Evolutionary conservation across 2,329 filamentous ascomycete species (phyloP).

Genomic region (Diaporthe batatas): DNA sequence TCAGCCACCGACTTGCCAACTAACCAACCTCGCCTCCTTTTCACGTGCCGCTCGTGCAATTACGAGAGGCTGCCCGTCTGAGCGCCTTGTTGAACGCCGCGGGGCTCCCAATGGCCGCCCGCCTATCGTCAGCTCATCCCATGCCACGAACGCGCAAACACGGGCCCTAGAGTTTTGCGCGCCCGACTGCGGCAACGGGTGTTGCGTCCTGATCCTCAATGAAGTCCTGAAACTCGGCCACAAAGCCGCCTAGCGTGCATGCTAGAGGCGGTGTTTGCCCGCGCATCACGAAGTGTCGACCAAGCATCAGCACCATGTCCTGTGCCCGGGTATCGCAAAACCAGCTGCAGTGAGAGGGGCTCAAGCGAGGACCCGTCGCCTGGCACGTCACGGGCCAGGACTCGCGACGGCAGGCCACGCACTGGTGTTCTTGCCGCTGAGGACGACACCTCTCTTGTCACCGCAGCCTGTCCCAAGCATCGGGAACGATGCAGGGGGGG

Average conservation of each 20-base stretch:
- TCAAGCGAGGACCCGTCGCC: background rate
- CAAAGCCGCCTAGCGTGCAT: constrained; percentile 10
- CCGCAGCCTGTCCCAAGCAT: background rate
- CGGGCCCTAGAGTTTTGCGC: background rate
- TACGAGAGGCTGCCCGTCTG: background rate
- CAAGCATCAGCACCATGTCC: background rate
- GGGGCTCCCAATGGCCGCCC: background rate
- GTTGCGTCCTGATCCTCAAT: background rate
- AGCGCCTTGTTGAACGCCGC: background rate
- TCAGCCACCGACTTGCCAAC: constrained; percentile 11
- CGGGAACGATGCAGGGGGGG: background rate
- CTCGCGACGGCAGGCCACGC: background rate
- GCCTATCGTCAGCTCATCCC: background rate
- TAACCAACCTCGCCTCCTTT: constrained; percentile 9
- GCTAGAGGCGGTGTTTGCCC: constrained; percentile 1
- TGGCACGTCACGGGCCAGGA: background rate
- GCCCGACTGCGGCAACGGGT: constrained; percentile 29
- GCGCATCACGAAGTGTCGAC: background rate
- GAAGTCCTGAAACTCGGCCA: background rate
- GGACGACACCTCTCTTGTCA: background rate
- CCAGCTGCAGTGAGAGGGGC: background rate
- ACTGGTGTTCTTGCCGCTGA: background rate
- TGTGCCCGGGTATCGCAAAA: background rate
- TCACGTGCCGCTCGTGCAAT: background rate
- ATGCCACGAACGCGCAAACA: constrained; percentile 22